Conservation (phyloP, 768 basidiomycete species). For the Holtermanniella nyarrowii region DNA sequence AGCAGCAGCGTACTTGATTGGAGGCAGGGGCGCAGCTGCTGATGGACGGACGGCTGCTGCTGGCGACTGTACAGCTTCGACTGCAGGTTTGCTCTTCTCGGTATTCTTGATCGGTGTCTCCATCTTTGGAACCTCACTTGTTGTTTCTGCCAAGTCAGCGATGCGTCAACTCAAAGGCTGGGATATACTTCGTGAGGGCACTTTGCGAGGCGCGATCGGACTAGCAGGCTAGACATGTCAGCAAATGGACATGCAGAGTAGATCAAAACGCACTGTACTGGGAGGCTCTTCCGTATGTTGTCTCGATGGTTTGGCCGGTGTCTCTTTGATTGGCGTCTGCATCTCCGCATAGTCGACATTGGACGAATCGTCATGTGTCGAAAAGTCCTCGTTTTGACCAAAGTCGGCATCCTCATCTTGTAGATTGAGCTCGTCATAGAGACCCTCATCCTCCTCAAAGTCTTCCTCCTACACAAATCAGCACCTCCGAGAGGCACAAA, state of each 20-base stretch:
- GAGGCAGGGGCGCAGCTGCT: slow-evolving; percentile 48
- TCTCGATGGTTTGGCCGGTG: not conserved
- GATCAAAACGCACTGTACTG: not conserved
- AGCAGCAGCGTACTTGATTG: slow-evolving; percentile 83
- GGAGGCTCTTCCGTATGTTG: not conserved
- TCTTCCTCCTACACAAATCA: slow-evolving; percentile 65
- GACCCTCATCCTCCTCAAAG: slow-evolving; percentile 93
- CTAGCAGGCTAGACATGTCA: not conserved
- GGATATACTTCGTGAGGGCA: not conserved
- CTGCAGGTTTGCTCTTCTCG: not conserved
- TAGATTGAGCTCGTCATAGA: slow-evolving; percentile 94
- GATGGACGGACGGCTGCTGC: slow-evolving; percentile 8
- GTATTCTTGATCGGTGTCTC: not conserved
- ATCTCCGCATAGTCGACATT: not conserved
- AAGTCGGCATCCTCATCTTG: slow-evolving; percentile 95
- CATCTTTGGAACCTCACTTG: not conserved
- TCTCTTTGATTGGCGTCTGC: not conserved
- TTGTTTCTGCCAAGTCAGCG: not conserved
- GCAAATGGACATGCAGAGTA: not conserved
- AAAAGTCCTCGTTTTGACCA: slow-evolving; percentile 55
- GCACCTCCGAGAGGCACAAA: not conserved
- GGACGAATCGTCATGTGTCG: slow-evolving; percentile 53
- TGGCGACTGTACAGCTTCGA: not conserved
- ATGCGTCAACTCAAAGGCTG: not conserved
- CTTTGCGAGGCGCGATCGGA: slow-evolving; percentile 4